Conservation (phyloP, 768 basidiomycete species). For the Tubosaeta sp. region DNA sequence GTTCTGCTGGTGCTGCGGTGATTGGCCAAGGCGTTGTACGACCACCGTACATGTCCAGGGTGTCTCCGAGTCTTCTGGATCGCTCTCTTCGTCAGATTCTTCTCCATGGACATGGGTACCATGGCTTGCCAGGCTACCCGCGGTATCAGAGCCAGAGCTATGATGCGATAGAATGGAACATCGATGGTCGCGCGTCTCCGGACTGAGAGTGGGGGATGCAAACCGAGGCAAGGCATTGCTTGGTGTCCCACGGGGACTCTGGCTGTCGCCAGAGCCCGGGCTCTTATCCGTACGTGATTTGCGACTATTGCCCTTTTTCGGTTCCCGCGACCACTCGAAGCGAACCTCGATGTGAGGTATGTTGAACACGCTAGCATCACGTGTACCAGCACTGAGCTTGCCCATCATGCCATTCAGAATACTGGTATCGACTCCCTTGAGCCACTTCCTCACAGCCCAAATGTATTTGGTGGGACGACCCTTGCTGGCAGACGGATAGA, state of each 20-base stretch:
- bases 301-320: constrained; percentile 19
- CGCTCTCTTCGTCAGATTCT: constrained; percentile 75
- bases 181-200: constrained; percentile 24
- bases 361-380: constrained; percentile 15
- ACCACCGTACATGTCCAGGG: constrained; percentile 91
- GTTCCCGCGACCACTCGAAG: constrained; percentile 70
- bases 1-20: constrained; percentile 5
- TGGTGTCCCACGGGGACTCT: constrained; percentile 11
- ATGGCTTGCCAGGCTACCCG: constrained; percentile 19
- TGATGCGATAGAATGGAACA: constrained; percentile 39
- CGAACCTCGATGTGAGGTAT: constrained; percentile 57
- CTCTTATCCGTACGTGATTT: constrained; percentile 21
- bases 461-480: constrained; percentile 53
- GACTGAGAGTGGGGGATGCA: constrained; percentile 8
- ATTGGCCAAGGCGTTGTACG: constrained; percentile 42
- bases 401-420: constrained; percentile 44
- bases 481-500: constrained; percentile 44
- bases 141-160: constrained; percentile 34
- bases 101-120: constrained; percentile 20
- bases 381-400: constrained; percentile 30
- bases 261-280: constrained; percentile 2
- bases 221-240: constrained; percentile 4
- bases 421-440: constrained; percentile 52
- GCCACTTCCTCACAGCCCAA: constrained; percentile 75
- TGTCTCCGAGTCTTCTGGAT: constrained; percentile 94